Conservation (phyloP, 495 filamentous ascomycete genomes). For the Penicillium lividum region DNA sequence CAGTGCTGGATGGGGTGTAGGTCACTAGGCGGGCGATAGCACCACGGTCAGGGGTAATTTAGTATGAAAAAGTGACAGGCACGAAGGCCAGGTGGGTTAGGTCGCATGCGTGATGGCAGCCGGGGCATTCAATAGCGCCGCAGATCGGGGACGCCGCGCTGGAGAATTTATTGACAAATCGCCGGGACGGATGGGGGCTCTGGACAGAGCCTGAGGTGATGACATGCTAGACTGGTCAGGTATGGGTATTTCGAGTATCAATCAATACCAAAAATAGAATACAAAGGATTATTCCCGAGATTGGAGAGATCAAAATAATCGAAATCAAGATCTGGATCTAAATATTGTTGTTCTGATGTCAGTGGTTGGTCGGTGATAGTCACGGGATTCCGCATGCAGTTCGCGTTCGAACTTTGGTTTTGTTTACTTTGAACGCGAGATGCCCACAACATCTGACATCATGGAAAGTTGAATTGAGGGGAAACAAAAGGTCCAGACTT, state of each 20-base stretch:
- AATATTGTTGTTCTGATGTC: constrained; percentile 9
- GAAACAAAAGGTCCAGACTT: constrained; percentile 12
- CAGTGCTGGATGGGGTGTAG: constrained; percentile 12
- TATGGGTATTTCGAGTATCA: constrained; percentile 29
- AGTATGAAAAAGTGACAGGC: constrained; percentile 24
- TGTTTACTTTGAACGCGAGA: constrained; percentile 26
- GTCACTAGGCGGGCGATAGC: constrained; percentile 16
- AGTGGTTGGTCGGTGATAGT: constrained; percentile 10
- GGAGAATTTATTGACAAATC: constrained; percentile 20
- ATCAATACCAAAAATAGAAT: constrained; percentile 3
- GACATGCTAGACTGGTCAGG: not conserved
- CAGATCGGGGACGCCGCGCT: constrained; percentile 27
- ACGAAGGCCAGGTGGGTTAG: constrained; percentile 23
- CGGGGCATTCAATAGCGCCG: constrained; percentile 30
- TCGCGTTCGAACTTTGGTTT: constrained; percentile 22
- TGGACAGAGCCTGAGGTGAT: not conserved
- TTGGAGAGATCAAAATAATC: constrained; percentile 1
- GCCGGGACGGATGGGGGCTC: constrained; percentile 2
- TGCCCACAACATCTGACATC: constrained; percentile 22
- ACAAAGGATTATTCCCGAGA: not conserved
- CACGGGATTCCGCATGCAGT: constrained; percentile 31
- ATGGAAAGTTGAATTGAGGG: constrained; percentile 12
- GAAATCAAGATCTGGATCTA: not conserved
- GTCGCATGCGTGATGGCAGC: constrained; percentile 19
- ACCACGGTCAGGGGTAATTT: constrained; percentile 14